Conservation (phyloP, 441 rosid species). For the Brassica hybrid region DNA sequence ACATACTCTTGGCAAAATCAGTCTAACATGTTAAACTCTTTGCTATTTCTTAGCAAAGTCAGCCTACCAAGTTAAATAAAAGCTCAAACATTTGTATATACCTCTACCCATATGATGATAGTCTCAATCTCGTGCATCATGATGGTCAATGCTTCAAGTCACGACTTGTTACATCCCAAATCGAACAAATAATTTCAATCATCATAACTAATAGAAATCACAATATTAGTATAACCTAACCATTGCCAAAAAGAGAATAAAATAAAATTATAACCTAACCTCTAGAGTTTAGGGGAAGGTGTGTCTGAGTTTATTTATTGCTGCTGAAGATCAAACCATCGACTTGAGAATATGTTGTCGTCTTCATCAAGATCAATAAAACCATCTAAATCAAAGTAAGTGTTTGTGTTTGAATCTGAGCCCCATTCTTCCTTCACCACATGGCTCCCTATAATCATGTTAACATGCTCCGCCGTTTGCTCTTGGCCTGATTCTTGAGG, state of each 20-base stretch:
- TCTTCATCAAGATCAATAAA: slow-evolving; percentile 60
- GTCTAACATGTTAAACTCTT: slow-evolving; percentile 27
- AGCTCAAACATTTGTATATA: slow-evolving; percentile 5
- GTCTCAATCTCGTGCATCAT: not conserved
- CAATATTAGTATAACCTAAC: not conserved
- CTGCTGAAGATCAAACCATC: slow-evolving; percentile 42
- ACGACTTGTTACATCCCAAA: slow-evolving; percentile 3
- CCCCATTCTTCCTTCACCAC: slow-evolving; percentile 44
- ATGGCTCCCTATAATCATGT: slow-evolving; percentile 23
- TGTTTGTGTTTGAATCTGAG: slow-evolving; percentile 38
- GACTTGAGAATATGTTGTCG: slow-evolving; percentile 51
- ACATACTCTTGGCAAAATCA: slow-evolving; percentile 24
- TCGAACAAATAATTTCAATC: not conserved
- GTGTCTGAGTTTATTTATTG: not conserved
- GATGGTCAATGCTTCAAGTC: slow-evolving; percentile 7
- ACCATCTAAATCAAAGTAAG: slow-evolving; percentile 58
- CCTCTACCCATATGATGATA: not conserved
- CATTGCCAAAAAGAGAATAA: too few relatives aligned
- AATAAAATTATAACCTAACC: not conserved
- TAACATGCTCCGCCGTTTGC: slow-evolving; percentile 5
- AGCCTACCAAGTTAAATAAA: slow-evolving; percentile 26
- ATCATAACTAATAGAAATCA: slow-evolving; percentile 11
- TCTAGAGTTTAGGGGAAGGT: slow-evolving; percentile 13
- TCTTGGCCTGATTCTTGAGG: slow-evolving; percentile 24
- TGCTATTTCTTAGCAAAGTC: slow-evolving; percentile 25